Evolutionary conservation across 2,329 filamentous ascomycete genomes (phyloP).

Genomic region (Arthrinium puccinioides): DNA sequence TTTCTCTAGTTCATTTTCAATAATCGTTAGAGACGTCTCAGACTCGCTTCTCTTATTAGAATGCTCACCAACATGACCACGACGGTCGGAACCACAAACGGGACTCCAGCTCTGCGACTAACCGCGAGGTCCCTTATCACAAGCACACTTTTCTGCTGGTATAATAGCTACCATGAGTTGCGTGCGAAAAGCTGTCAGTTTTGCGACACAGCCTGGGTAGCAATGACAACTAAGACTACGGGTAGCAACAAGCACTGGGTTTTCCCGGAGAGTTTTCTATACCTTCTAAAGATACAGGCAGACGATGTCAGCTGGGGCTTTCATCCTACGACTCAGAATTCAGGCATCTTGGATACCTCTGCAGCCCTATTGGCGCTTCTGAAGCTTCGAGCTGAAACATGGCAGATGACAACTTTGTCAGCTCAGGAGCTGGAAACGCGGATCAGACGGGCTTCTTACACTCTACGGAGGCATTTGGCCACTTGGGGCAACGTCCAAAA

Average conservation of each 20-base stretch:
- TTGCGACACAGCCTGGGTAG: neutral
- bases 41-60: too few relatives aligned
- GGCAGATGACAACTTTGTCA: neutral
- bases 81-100: too few relatives aligned
- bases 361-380: neutral
- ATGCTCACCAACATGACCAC: too few relatives aligned
- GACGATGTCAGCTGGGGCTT: neutral
- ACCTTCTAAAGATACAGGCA: neutral
- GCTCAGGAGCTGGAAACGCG: slow-evolving; percentile 7
- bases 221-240: neutral
- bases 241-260: neutral
- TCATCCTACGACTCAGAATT: neutral
- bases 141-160: too few relatives aligned
- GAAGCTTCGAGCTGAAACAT: neutral
- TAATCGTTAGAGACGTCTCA: too few relatives aligned
- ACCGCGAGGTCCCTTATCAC: too few relatives aligned
- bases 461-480: slow-evolving; percentile 14
- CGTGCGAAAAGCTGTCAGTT: too few relatives aligned
- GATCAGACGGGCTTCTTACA: slow-evolving; percentile 11
- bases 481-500: slow-evolving; percentile 20
- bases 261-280: neutral
- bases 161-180: too few relatives aligned
- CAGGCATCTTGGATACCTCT: neutral
- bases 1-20: too few relatives aligned
- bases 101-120: too few relatives aligned